Evolutionary conservation across 805 yeast species (phyloP).

Genomic region (Brettanomyces sp.): DNA sequence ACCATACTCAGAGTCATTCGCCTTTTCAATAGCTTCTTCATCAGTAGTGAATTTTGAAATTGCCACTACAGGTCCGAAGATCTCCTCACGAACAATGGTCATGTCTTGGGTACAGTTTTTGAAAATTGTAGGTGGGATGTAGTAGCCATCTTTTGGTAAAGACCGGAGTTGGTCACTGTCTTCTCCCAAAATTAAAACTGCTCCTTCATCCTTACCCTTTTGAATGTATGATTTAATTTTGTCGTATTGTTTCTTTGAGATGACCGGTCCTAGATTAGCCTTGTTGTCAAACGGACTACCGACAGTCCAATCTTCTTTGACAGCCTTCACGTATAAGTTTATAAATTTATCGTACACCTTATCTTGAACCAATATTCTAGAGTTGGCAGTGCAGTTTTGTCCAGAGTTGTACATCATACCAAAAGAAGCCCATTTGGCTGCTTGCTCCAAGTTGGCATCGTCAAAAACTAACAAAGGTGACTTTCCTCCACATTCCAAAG

Average conservation of each 20-base stretch:
- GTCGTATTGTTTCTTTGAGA: slow-evolving; percentile 47
- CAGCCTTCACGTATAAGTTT: slow-evolving; percentile 32
- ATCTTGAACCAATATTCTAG: slow-evolving; percentile 52
- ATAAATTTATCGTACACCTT: slow-evolving; percentile 46
- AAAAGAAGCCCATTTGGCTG: slow-evolving; percentile 58
- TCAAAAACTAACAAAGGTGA: slow-evolving; percentile 54
- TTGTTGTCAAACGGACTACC: slow-evolving; percentile 43
- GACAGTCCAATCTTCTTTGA: slow-evolving; percentile 40
- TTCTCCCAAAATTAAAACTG: slow-evolving; percentile 31
- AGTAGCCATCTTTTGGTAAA: slow-evolving; percentile 50
- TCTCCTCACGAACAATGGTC: slow-evolving; percentile 69
- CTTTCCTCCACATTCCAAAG: slow-evolving; percentile 68
- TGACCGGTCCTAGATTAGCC: slow-evolving; percentile 53
- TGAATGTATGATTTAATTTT: slow-evolving; percentile 37
- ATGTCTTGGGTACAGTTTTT: slow-evolving; percentile 57
- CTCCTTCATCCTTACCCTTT: slow-evolving; percentile 40
- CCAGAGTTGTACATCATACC: slow-evolving; percentile 61
- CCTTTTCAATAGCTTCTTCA: slow-evolving; percentile 58
- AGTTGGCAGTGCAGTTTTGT: slow-evolving; percentile 61
- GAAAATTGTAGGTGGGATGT: slow-evolving; percentile 67
- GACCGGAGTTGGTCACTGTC: slow-evolving; percentile 21
- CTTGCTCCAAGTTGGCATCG: slow-evolving; percentile 57
- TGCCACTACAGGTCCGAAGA: slow-evolving; percentile 80
- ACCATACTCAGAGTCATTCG: slow-evolving; percentile 70
- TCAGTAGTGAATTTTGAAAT: slow-evolving; percentile 56